Base-by-base conservation (phyloP, 2,329 filamentous ascomycete genomes). In the Claviceps cyperi region DNA sequence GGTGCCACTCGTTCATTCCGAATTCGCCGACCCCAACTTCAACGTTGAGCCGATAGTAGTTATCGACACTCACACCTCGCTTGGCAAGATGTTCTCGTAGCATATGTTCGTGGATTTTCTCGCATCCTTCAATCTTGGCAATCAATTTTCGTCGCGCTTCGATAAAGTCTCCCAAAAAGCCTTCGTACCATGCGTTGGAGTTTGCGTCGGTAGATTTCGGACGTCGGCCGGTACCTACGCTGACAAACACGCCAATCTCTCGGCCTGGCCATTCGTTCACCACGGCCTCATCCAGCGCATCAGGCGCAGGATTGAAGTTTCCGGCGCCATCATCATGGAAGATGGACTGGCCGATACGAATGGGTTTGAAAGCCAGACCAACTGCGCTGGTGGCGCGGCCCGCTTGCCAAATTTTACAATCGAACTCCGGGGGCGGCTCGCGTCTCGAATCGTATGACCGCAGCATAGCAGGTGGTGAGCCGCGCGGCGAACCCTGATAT, bases 1-100 rank as follows among this genome's bases (percentile, higher is more conserved):
- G 80, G 59, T 87, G 80, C 92, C 92, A 98, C 64, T 97, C 92
- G 62, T 97, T 98, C 89, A 98, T 97, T 48, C 86, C 91, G 64
- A 96, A 97, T 62, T 97, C 92, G 49, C 91, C 90, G 3, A 97
- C 90, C 1, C 91, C 92, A 15, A 95, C 83, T 62, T 97, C 90
- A 40, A 97, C 92, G 56, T 98, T 98, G n/a, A 97, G 73, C 7
- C 92, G 84, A 64, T 89, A 94, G 69, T 98, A 98, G 64, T 94
- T 87, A 52, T 96, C 90, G 48, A 80, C 77, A 58, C 85, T 90
- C 52, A 97, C 86, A 24, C 84, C 80, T 36, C 89, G 80, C 63
- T 82, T 85, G 6, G 78, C 69, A 21, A 97, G 73, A 56, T 90
- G 80, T 46, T 94, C 85, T 52, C 78, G 80, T 52, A 84, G 69